These are phyloP conservation scores for Waitea zeae DNA, from an alignment of 1,284 basidiomycete species.

Conservation along the genomic window DNA sequence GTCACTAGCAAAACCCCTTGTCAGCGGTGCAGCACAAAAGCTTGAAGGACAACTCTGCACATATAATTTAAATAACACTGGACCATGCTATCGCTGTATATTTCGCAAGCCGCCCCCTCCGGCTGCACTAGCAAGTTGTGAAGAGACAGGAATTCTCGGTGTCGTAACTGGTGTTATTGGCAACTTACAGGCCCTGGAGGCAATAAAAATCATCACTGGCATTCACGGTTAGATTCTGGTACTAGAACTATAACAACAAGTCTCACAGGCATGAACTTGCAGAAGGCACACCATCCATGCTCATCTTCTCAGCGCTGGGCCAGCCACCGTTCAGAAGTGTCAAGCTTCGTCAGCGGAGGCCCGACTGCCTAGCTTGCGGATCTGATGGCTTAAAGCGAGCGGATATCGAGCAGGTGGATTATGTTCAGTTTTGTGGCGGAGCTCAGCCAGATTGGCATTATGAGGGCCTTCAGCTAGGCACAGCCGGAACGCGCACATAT, in stretches of 20 bases:
- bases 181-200: constrained; percentile 79
- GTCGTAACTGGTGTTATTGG: constrained; percentile 86
- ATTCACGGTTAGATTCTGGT: constrained; percentile 35
- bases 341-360: constrained; percentile 53
- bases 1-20: constrained; percentile 55
- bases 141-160: constrained; percentile 85
- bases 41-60: constrained; percentile 82
- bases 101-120: constrained; percentile 66
- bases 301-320: constrained; percentile 59
- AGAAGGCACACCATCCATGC: constrained; percentile 45
- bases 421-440: constrained; percentile 67
- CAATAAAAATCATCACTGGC: constrained; percentile 69
- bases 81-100: constrained; percentile 91
- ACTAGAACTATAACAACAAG: neutral
- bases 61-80: constrained; percentile 49
- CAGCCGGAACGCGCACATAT: constrained; percentile 24
- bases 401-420: constrained; percentile 40
- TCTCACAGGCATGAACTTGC: constrained; percentile 1
- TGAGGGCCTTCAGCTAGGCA: constrained; percentile 24
- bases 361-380: constrained; percentile 46
- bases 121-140: constrained; percentile 53
- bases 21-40: constrained; percentile 87
- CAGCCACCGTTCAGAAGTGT: constrained; percentile 66
- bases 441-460: constrained; percentile 41
- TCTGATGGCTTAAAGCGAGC: constrained; percentile 23